Conservation (phyloP, 139 green algal genomes). For the Bryopsis sp. region DNA sequence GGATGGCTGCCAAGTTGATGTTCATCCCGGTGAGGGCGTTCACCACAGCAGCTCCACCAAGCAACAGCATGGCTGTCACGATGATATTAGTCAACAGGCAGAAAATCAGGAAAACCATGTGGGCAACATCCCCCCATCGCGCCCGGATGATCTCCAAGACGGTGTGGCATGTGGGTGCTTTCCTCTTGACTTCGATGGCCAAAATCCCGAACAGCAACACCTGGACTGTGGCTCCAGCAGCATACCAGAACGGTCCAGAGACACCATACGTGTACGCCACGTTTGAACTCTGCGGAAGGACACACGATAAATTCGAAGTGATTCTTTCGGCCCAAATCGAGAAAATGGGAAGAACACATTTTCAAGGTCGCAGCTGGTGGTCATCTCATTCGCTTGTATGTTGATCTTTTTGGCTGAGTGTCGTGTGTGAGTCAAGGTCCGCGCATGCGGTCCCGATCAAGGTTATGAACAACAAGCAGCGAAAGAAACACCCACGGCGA, state of each 20-base stretch:
- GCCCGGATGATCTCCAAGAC: conserved; percentile 80
- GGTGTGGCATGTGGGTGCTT: conserved; percentile 83
- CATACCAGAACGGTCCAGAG: conserved; percentile 77
- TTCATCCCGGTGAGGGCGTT: conserved; percentile 65
- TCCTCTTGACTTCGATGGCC: conserved; percentile 91
- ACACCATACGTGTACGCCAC: conserved; percentile 38
- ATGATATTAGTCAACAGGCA: conserved; percentile 83
- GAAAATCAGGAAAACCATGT: conserved; percentile 80
- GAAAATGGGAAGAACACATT: no score
- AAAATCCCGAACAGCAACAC: conserved; percentile 89
- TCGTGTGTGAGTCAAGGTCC: no score
- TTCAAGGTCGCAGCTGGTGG: no score
- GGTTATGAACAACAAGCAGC: no score
- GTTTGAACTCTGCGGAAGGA: conserved; percentile 13
- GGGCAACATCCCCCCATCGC: conserved; percentile 59
- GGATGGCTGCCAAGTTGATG: conserved; percentile 46
- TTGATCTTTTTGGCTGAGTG: no score
- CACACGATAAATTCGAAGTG: conserved; percentile 44
- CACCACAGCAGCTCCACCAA: conserved; percentile 81
- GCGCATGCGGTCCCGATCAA: no score
- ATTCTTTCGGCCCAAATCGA: conserved; percentile 38
- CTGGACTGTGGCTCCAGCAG: conserved; percentile 81
- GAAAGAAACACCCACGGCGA: no score
- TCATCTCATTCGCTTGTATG: no score
- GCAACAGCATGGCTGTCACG: conserved; percentile 83